Evolutionary conservation across 179 eudicot genomes (phyloP).

Genomic region (Amaranthus tricolor): DNA sequence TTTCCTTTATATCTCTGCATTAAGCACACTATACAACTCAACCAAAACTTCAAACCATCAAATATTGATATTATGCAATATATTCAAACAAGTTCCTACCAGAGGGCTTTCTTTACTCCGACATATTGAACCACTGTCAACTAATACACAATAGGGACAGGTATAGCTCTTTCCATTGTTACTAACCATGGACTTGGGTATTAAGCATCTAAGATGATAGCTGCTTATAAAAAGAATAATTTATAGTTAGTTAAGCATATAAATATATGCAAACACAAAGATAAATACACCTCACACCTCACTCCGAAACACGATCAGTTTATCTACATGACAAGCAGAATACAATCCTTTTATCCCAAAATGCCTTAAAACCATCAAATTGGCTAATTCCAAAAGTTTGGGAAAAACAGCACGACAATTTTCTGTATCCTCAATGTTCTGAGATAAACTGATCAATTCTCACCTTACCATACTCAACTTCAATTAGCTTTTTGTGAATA

Average conservation of each 20-base stretch:
- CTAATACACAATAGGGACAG: constrained; percentile 70
- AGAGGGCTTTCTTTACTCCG: constrained; percentile 49
- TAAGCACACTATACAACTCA: constrained; percentile 14
- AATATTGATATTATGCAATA: constrained; percentile 6
- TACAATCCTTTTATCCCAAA: not conserved
- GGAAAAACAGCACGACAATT: not conserved
- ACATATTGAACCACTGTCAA: constrained; percentile 62
- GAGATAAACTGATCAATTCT: not conserved
- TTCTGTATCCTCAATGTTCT: too few relatives aligned
- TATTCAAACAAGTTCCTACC: constrained; percentile 43
- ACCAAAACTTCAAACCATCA: not conserved
- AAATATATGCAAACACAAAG: not conserved
- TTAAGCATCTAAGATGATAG: constrained; percentile 70
- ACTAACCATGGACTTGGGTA: constrained; percentile 35
- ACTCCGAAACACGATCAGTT: not conserved
- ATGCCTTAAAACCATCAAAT: not conserved
- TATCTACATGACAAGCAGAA: not conserved
- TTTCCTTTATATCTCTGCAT: constrained; percentile 61
- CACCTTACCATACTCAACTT: not conserved
- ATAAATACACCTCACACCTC: not conserved
- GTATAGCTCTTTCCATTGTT: constrained; percentile 24
- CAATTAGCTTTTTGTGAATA: constrained; percentile 1
- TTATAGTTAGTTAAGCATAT: constrained; percentile 4
- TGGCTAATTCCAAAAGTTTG: not conserved
- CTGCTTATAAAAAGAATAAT: constrained; percentile 41